Evolutionary conservation across 768 basidiomycete genomes (phyloP), one percentile per base, ranked within the genome.

Genomic region (Trametes sanguinea): DNA sequence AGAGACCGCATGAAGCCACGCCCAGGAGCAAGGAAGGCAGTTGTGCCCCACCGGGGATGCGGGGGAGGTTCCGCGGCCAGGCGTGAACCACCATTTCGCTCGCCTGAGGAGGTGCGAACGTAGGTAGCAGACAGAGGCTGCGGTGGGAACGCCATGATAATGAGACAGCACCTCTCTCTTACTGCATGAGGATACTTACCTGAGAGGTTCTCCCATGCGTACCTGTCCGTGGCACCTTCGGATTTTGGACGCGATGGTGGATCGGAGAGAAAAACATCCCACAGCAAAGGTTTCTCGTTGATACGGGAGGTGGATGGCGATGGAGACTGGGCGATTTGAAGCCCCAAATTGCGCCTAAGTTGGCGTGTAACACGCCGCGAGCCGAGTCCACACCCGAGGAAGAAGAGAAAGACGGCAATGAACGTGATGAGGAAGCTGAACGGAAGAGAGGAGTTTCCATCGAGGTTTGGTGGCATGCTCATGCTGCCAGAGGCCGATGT

Each of bases 381-480:
- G 44, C 69, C 67, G n/a, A 72, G 62, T 29, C 71, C 71, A 35
- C 70, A 65, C 14, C 65, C 68, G 52, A 72, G 66, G 64, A 72
- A 71, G 57, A 67, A 68, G 43, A 72, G 66, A 56, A 72, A 72
- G 27, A 72, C 62, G 22, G 71, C 71, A 53, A 72, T 61, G 57
- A 72, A 71, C 39, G 71, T 68, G 63, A 72, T 66, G 57, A 72
- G 69, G 60, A 72, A 71, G 69, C 69, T 71, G 62, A 72, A 72
- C 33, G 71, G 71, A 11, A 72, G 66, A 11, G 68, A 66, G n/a
- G 64, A 65, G 52, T 30, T 52, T 42, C 61, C 50, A 29, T 35
- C 61, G 37, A 62, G 51, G 32, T 33, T 40, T 1, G 22, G 22
- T 14, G 51, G 46, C 54, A 37, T n/a, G 52, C 51, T 29, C 7